Evolutionary conservation across 176 grass and related monocot species (phyloP).

Genomic region (Phoenix roebelenii): DNA sequence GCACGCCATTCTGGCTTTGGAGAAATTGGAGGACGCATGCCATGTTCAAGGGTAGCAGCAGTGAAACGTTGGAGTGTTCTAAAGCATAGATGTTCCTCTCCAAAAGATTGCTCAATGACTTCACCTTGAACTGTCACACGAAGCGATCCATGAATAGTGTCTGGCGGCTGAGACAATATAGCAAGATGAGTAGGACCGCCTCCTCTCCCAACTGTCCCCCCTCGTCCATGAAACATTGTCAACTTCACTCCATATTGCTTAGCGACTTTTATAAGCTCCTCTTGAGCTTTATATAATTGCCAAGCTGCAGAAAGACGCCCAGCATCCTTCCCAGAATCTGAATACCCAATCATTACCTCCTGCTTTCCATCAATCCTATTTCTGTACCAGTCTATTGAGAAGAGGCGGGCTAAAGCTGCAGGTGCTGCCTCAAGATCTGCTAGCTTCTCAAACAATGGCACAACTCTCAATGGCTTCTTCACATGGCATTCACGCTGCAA

Average conservation of each 20-base stretch:
- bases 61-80: slow-evolving; percentile 93
- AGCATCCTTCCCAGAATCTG: slow-evolving; percentile 96
- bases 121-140: slow-evolving; percentile 94
- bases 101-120: slow-evolving; percentile 94
- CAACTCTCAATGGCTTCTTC: slow-evolving; percentile 73
- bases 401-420: slow-evolving; percentile 69
- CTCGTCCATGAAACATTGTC: slow-evolving; percentile 98
- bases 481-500: slow-evolving; percentile 78
- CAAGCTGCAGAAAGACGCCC: slow-evolving; percentile 92
- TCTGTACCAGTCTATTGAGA: slow-evolving; percentile 94
- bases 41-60: slow-evolving; percentile 92
- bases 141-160: slow-evolving; percentile 81
- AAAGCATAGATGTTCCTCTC: slow-evolving; percentile 90
- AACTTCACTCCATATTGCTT: slow-evolving; percentile 89
- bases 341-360: slow-evolving; percentile 99
- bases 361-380: slow-evolving; percentile 89
- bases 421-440: slow-evolving; percentile 87
- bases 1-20: slow-evolving; percentile 87
- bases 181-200: slow-evolving; percentile 95
- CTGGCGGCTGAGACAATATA: slow-evolving; percentile 88
- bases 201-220: slow-evolving; percentile 92
- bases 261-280: slow-evolving; percentile 94
- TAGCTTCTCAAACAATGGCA: slow-evolving; percentile 96
- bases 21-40: slow-evolving; percentile 88
- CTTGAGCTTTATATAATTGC: slow-evolving; percentile 97